Conservation (phyloP, 176 grass and related monocot genomes). For the Cenchrus purpureus region DNA sequence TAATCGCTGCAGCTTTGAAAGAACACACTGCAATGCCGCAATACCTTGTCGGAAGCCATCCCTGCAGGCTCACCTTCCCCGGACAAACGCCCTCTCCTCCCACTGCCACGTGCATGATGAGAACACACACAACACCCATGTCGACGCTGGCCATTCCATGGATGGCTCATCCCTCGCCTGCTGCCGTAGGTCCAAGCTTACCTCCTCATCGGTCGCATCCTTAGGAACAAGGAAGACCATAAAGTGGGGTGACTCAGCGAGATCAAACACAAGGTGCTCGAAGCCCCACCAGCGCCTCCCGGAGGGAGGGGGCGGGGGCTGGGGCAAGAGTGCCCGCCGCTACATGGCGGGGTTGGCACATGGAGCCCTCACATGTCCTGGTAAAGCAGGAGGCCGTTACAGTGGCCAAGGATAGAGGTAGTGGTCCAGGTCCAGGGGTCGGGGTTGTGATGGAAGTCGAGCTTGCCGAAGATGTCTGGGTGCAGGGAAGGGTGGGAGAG, state of each 20-base stretch:
- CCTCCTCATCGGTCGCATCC: neutral
- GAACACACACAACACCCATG: neutral
- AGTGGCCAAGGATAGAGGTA: neutral
- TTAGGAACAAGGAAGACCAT: neutral
- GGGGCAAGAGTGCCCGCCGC: neutral
- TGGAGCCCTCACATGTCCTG: neutral
- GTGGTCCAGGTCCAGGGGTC: neutral
- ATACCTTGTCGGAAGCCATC: neutral
- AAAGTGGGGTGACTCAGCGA: neutral
- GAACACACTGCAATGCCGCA: neutral
- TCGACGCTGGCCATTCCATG: neutral
- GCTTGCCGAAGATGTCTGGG: neutral
- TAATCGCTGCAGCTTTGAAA: neutral
- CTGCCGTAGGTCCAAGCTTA: neutral
- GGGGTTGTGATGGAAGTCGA: neutral
- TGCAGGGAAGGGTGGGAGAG: neutral
- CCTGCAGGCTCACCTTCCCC: conserved; percentile 1
- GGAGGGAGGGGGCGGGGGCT: neutral
- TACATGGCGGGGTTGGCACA: conserved; percentile 1
- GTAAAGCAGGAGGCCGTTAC: conserved; percentile 8
- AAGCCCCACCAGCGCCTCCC: neutral
- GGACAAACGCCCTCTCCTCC: neutral
- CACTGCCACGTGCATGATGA: neutral
- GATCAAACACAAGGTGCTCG: neutral
- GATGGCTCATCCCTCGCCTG: neutral